Percentiles rank a stretch among this genome's conserved stretches.
Evolutionary conservation across 2,329 filamentous ascomycete species (phyloP).

Genomic region (Hirsutella rhossiliensis): DNA sequence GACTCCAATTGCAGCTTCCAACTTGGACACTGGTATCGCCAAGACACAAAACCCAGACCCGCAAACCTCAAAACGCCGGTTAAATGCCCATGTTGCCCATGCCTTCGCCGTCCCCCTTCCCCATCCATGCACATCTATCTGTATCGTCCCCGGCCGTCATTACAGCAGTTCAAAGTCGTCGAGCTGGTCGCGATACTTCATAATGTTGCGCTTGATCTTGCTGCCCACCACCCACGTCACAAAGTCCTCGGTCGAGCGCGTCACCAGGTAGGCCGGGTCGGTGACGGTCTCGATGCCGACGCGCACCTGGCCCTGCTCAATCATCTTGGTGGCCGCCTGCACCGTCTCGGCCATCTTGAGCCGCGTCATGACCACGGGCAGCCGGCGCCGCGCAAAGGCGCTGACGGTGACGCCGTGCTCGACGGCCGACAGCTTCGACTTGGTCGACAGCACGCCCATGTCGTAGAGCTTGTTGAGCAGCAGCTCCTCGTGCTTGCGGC

Average conservation of each 20-base stretch:
- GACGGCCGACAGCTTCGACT: constrained; percentile 69
- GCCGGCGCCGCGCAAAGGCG: constrained; percentile 69
- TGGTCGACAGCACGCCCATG: constrained; percentile 72
- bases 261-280: constrained; percentile 82
- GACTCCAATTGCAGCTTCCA: too few relatives aligned
- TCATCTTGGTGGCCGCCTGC: constrained; percentile 70
- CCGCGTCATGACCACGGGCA: constrained; percentile 86
- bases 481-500: constrained; percentile 74
- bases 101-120: background rate
- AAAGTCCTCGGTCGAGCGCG: constrained; percentile 85
- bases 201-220: constrained; percentile 94
- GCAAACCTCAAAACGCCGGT: too few relatives aligned
- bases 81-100: background rate
- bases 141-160: constrained; percentile 10
- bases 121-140: background rate
- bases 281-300: constrained; percentile 85
- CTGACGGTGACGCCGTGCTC: constrained; percentile 84
- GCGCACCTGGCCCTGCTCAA: constrained; percentile 88
- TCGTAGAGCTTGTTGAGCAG: constrained; percentile 86
- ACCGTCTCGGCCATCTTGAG: constrained; percentile 87
- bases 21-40: too few relatives aligned
- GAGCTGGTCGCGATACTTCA: constrained; percentile 88
- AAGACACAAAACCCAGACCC: too few relatives aligned
- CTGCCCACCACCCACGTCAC: constrained; percentile 92
- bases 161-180: constrained; percentile 90